Base-by-base conservation (phyloP, 108 stramenopile species). In the Chaetoceros tenuissimus region DNA sequence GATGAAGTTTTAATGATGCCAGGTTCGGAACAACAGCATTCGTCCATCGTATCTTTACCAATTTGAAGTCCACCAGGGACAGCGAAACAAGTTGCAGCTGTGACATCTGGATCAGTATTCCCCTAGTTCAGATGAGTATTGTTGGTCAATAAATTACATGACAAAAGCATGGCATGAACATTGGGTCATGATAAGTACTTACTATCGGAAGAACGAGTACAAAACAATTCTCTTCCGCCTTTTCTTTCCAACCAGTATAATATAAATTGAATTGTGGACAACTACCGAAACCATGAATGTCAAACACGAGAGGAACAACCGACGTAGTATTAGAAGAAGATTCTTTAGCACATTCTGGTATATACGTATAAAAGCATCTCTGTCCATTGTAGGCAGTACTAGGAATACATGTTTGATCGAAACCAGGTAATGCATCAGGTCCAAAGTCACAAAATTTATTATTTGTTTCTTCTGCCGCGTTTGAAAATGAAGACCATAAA, bases 271-370 rank as follows among this genome's bases (percentile, higher is more conserved):
- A 45, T 0, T 52, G 16, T 5, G 69, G 63, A 53, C 69, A 70
- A 26, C 46, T 52, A 10, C 19, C 31, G 0, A 34, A 1, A 3
- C 69, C 69, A 48, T 70, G 69, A 2, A 64, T 17, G 28, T 70
- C 61, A 22, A 59, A 34, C 21, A 70, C 69, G 2, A 70, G 48
- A 2, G 69, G 69, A n/a, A n/a, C n/a, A n/a, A n/a, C n/a, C n/a
- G n/a, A n/a, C n/a, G n/a, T n/a, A n/a, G n/a, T n/a, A n/a, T n/a
- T n/a, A n/a, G n/a, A n/a, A 3, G 45, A n/a, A 27, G 48, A 8
- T 20, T 47, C 57, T 2, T 26, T 46, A 20, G 55, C 51, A 51
- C 69, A 63, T 21, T 29, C 48, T 2, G 69, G 69, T 17, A 70
- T 55, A 31, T 47, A 70, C 3, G 54, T 48, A 44, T 57, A 70